A percentile compares a stretch with the other conserved stretches of the same genome.
These are phyloP conservation scores for Cruciata laevipes DNA, from an alignment of 257 asterid genomes.

Conservation along the genomic window DNA sequence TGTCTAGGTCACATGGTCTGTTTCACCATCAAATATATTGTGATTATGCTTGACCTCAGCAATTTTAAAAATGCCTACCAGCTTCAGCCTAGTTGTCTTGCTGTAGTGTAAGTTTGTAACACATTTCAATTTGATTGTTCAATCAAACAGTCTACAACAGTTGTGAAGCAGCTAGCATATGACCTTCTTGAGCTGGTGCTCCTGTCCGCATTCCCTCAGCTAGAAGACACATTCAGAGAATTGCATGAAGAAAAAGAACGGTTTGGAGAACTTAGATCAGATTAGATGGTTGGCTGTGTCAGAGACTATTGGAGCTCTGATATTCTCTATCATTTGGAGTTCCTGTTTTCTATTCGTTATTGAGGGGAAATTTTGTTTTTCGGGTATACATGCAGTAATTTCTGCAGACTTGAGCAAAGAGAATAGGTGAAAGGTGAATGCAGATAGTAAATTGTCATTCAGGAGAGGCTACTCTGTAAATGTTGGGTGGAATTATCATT, in stretches of 20 bases:
- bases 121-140: constrained; percentile 1
- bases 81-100: neutral
- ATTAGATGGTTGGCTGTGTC: constrained; percentile 6
- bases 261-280: constrained; percentile 47
- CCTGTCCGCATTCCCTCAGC: constrained; percentile 80
- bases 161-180: constrained; percentile 72
- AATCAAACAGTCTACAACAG: constrained; percentile 61
- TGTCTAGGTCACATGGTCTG: neutral
- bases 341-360: neutral
- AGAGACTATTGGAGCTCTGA: neutral
- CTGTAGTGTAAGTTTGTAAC: neutral
- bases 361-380: neutral
- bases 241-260: constrained; percentile 55
- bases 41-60: neutral
- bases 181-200: constrained; percentile 77
- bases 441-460: constrained; percentile 4
- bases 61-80: neutral
- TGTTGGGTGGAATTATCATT: neutral
- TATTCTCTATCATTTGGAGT: neutral
- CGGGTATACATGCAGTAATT: constrained; percentile 11
- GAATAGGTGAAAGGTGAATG: neutral
- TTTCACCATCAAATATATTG: neutral
- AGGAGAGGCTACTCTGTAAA: neutral
- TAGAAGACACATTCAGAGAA: constrained; percentile 52
- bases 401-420: constrained; percentile 9